Evolutionary conservation across 768 basidiomycete genomes (phyloP), one percentile per base, ranked within the genome.

Genomic region (Aureoboletus auriporus): DNA sequence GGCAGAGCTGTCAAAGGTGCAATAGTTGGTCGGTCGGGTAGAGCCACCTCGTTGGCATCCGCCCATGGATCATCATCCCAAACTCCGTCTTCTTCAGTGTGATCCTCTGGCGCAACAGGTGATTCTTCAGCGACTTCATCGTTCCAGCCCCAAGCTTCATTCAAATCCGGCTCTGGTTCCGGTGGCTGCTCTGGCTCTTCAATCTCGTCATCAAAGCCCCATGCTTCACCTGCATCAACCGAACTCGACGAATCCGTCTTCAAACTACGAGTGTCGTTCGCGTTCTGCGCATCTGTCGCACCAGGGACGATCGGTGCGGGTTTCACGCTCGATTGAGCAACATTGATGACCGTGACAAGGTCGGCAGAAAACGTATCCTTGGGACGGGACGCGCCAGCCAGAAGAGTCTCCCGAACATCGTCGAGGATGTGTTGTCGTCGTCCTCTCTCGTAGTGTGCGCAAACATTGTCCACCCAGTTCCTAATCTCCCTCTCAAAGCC

Each of bases 71-170:
- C 72, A 34, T 86, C 86, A 39, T 86, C 86, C 77, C 83, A 84
- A 13, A 71, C 63, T 28, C 66, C 69, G 45, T 78, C 76, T 49
- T 75, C 78, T 17, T 69, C 57, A 5, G 60, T 59, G 20, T 71
- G 65, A 14, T 53, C 65, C 10, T 65, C 63, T 8, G 60, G 42
- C 6, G 68, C 44, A 11, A 46, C 11, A 3, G 64, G 50, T 28
- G 65, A 65, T 38, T 57, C 67, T n/a, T 66, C 53, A n/a, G 49
- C 36, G 20, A 29, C 4, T 40, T 65, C 71, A 28, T 80, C 80
- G 34, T 87, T 82, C 82, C 82, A 89, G 3, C 83, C 89, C 89
- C 89, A 91, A 1, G 86, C 80, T 55, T 84, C 82, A 13, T 65
- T 70, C 8, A 79, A 65, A 53, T 79, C 56, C 12, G 71, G 64